phyloP scores from a whole-genome alignment of 2,329 filamentous ascomycete species.

The Apiospora sp. region DNA sequence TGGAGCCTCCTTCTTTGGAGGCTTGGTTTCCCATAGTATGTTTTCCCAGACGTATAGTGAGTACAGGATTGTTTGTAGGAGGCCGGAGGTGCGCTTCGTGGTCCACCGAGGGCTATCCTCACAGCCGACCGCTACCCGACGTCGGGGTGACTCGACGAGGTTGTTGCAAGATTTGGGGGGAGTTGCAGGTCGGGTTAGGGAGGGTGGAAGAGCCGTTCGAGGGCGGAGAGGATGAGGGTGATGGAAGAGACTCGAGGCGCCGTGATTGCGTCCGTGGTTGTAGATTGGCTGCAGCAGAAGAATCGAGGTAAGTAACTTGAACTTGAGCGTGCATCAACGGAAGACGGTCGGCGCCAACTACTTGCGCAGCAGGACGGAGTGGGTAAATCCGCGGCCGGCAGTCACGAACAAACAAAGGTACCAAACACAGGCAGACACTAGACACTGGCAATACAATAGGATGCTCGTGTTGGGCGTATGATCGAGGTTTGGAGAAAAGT shows the following conservation, averaged over 20 bases:
- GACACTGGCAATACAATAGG: neutral
- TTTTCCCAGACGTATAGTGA: conserved; percentile 23
- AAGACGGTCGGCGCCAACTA: neutral
- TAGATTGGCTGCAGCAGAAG: conserved; percentile 7
- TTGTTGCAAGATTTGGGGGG: conserved; percentile 7
- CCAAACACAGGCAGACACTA: neutral
- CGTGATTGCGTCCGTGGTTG: conserved; percentile 59
- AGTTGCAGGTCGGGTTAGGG: conserved; percentile 49
- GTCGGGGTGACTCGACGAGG: conserved; percentile 15
- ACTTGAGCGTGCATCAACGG: neutral
- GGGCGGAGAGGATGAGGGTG: conserved; percentile 55
- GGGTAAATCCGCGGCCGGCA: conserved; percentile 6
- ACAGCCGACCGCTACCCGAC: conserved; percentile 22
- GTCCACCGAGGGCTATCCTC: conserved; percentile 16
- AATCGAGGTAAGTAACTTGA: neutral
- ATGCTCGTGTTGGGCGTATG: neutral
- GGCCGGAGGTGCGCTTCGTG: conserved; percentile 16
- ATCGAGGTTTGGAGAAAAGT: neutral
- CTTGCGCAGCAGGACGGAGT: neutral
- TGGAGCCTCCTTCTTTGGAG: conserved; percentile 65
- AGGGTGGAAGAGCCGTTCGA: conserved; percentile 61
- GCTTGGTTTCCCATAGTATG: conserved; percentile 77
- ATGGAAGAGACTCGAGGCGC: conserved; percentile 50
- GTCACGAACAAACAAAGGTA: neutral
- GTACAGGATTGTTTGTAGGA: conserved; percentile 10